Evolutionary conservation across 345 rosid genomes (phyloP).

Genomic region (Lenwebbia sp.): DNA sequence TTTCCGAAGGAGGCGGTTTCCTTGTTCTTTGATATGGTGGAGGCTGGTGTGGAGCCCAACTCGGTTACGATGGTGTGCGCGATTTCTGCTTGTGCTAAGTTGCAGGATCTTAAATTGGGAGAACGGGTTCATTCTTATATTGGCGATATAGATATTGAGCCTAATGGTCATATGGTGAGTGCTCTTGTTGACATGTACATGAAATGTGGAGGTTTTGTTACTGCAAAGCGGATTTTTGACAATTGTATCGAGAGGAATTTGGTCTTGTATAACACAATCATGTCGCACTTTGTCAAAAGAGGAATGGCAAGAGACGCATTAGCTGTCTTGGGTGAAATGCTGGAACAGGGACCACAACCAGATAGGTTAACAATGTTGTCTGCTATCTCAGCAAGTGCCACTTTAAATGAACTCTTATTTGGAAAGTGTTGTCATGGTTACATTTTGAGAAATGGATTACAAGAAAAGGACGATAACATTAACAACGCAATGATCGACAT

Average conservation of each 20-base stretch:
- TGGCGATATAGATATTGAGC: conserved; percentile 18
- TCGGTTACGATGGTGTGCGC: conserved; percentile 50
- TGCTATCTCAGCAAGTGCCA: conserved; percentile 44
- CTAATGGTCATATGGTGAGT: conserved; percentile 34
- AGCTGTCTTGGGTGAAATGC: conserved; percentile 31
- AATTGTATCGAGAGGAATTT: conserved; percentile 25
- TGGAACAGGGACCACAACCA: conserved; percentile 27
- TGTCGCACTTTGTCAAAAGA: conserved; percentile 43
- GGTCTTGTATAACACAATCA: conserved; percentile 45
- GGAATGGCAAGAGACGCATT: conserved; percentile 43
- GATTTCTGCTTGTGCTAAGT: conserved; percentile 52
- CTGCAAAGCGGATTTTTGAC: conserved; percentile 36
- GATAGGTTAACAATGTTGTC: conserved; percentile 50
- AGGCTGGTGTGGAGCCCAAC: conserved; percentile 31
- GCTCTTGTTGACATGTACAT: conserved; percentile 67
- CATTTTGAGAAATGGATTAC: conserved; percentile 45
- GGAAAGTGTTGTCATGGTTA: conserved; percentile 51
- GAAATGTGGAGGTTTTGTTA: conserved; percentile 46
- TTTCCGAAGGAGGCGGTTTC: conserved; percentile 38
- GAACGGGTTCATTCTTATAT: conserved; percentile 37
- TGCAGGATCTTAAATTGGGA: conserved; percentile 37
- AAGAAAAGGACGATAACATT: conserved; percentile 30
- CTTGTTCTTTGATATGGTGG: conserved; percentile 46
- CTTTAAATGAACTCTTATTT: conserved; percentile 13
- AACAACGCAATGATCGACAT: conserved; percentile 44